Conservation (phyloP, 2,329 filamentous ascomycete species). For the Esteya vermicola region DNA sequence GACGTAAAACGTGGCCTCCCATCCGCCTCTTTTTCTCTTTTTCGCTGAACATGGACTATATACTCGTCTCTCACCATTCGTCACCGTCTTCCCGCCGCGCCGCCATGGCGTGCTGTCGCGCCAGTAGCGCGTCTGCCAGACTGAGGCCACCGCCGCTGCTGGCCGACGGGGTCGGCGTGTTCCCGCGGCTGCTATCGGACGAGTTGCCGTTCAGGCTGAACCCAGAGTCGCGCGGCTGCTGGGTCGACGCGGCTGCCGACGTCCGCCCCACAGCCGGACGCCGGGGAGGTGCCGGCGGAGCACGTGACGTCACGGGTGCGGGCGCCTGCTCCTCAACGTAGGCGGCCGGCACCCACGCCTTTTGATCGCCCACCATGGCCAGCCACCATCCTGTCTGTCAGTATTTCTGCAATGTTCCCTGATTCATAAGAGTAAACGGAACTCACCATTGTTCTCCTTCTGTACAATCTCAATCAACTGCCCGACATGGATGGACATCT, state of each 20-base stretch:
- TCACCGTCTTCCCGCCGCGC: conserved; percentile 51
- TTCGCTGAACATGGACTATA: neutral
- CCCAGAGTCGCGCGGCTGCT: conserved; percentile 59
- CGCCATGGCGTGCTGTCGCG: conserved; percentile 64
- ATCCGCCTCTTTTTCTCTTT: no score
- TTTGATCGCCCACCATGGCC: conserved; percentile 56
- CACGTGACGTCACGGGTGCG: conserved; percentile 43
- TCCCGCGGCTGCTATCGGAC: conserved; percentile 40
- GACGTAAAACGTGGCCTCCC: no score
- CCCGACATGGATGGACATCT: conserved; percentile 65
- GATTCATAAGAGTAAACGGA: no score
- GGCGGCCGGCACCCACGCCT: conserved; percentile 87
- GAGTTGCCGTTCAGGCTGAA: conserved; percentile 41
- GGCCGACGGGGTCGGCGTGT: conserved; percentile 57
- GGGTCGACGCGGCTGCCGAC: conserved; percentile 51
- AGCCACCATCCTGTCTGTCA: conserved; percentile 79
- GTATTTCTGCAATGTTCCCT: no score
- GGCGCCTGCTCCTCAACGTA: conserved; percentile 76
- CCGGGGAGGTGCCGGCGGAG: conserved; percentile 60
- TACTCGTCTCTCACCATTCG: conserved; percentile 40
- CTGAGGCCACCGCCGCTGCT: conserved; percentile 61
- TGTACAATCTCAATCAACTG: conserved; percentile 82
- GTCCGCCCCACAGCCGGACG: conserved; percentile 50
- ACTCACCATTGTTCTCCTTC: conserved; percentile 82
- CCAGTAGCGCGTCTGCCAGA: conserved; percentile 64